Percentiles rank a stretch among this genome's conserved stretches.
These are phyloP conservation scores for Fraxinus latifolia DNA, from an alignment of 305 asterid genomes.

Conservation along the genomic window DNA sequence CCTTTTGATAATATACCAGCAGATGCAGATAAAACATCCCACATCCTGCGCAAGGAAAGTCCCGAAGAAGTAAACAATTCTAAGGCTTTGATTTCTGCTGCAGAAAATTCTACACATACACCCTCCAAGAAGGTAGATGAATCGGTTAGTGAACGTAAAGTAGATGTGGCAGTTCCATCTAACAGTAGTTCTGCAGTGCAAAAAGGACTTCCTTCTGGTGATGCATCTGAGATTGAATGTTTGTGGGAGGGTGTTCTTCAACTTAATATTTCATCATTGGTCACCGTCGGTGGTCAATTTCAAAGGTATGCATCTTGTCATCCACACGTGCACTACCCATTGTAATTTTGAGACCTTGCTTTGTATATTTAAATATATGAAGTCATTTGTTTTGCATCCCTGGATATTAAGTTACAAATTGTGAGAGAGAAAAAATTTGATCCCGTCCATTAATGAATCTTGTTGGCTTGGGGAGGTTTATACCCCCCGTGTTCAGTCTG, in stretches of 20 bases:
- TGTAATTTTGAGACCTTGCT: background rate
- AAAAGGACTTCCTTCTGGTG: slow-evolving; percentile 25
- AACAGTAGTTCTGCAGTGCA: slow-evolving; percentile 34
- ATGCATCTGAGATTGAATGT: slow-evolving; percentile 34
- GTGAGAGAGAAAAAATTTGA: background rate
- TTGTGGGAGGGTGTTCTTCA: slow-evolving; percentile 80
- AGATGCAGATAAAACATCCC: slow-evolving; percentile 36
- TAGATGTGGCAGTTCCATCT: slow-evolving; percentile 24
- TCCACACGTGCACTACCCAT: background rate
- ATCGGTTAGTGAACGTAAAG: slow-evolving; percentile 28
- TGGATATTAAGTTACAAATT: background rate
- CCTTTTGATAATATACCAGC: slow-evolving; percentile 70
- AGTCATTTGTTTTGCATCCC: background rate
- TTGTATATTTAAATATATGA: background rate
- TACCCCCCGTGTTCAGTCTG: background rate
- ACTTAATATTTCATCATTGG: slow-evolving; percentile 55
- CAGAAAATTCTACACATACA: slow-evolving; percentile 39
- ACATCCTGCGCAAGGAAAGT: slow-evolving; percentile 37
- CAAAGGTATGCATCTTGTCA: slow-evolving; percentile 52
- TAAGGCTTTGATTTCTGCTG: slow-evolving; percentile 34
- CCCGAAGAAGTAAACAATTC: slow-evolving; percentile 30
- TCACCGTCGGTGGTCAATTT: slow-evolving; percentile 57
- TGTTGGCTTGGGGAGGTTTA: background rate
- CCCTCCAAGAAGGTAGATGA: slow-evolving; percentile 36
- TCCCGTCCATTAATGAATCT: background rate